Base-by-base conservation (phyloP, 225 moss, liverwort and hornwort species). In the Bryum argenteum region DNA sequence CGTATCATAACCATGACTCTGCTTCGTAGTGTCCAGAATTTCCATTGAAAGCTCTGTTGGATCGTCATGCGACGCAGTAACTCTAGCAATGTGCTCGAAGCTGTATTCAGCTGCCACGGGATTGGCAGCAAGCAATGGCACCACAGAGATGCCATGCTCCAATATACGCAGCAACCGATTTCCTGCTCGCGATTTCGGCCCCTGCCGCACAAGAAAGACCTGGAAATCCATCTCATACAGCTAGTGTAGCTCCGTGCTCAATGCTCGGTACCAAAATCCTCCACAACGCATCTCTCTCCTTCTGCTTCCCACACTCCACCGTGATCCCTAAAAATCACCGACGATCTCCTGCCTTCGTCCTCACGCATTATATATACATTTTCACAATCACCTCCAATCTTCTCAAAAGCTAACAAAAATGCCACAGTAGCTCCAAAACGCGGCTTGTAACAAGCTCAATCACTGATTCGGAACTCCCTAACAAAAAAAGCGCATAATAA, bases 31-130 rank as follows among this genome's bases (percentile, higher is more conserved):
- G 77, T 98, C 97, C 53, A 98, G 58, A 78, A 94, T 85, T 61
- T 98, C 91, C 79, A 98, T 62, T 20, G 92, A 85, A 39, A 98
- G 77, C 77, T 98, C 97, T 56, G 89, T 83, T 23, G 80, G 81
- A 79, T 98, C 97, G 39, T 98, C 97, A 37, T 57, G 73, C 5
- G 94, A 94, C 45, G 90, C 86, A 59, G 76, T 77, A 60, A 98
- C 91, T 76, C 91, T 98, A 19, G 78, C 86, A 87, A 98, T 82
- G 80, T 91, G 91, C 77, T 98, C 97, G 64, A 94, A 98, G 74
- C 83, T 89, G 67, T 94, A 92, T 73, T 98, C 94, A 58, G 84
- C 65, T 39, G 91, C 84, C 66, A 85, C 92, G 28, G 87, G 87
- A 62, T 83, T 86, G 83, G 80, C 84, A 40, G 81, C 80, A 48